Evolutionary conservation across 106 monocot genomes (phyloP).

Genomic region (Allium sativum): DNA sequence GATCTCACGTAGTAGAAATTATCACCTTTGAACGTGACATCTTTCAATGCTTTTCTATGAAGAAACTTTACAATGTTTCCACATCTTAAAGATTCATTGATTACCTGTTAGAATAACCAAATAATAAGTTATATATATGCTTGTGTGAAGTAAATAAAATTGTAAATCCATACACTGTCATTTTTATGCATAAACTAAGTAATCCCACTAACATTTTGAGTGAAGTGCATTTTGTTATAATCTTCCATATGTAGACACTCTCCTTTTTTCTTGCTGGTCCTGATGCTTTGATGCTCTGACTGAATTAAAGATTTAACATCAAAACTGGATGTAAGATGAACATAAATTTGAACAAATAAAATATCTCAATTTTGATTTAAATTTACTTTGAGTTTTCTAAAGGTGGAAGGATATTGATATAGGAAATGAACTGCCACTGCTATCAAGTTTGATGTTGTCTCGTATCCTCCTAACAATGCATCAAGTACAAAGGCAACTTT

Average conservation of each 20-base stretch:
- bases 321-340: background rate
- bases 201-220: constrained; percentile 39
- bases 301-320: constrained; percentile 7
- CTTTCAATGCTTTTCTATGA: constrained; percentile 69
- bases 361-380: too few species aligned
- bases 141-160: background rate
- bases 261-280: constrained; percentile 25
- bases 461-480: constrained; percentile 67
- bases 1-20: background rate
- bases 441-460: constrained; percentile 72
- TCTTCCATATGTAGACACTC: constrained; percentile 53
- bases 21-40: constrained; percentile 75
- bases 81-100: constrained; percentile 75
- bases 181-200: too few species aligned
- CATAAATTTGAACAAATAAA: too few species aligned
- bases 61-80: constrained; percentile 95
- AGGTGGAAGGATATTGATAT: constrained; percentile 41
- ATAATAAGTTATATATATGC: background rate
- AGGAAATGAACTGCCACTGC: constrained; percentile 68
- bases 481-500: constrained; percentile 80
- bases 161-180: background rate
- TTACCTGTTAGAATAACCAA: constrained; percentile 35
- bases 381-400: constrained; percentile 46
- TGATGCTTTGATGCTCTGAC: constrained; percentile 52
- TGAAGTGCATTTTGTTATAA: constrained; percentile 86